Evolutionary conservation across 164 flowering plant species (phyloP), one percentile per base, ranked within the genome.

Genomic region (Chimonanthus praecox): DNA sequence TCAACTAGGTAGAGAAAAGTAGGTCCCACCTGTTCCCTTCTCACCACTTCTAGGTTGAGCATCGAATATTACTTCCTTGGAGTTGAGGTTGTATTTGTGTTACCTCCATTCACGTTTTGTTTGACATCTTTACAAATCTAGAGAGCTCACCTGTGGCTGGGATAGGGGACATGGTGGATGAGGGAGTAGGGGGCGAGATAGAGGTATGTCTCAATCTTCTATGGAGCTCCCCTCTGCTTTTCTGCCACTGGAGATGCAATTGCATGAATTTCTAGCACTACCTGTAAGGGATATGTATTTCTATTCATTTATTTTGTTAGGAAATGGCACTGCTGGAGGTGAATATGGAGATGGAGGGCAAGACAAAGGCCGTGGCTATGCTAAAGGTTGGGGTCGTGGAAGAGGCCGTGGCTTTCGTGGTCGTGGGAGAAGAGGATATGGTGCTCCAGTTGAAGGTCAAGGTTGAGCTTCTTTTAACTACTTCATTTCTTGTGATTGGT

Each of bases 311-410:
- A 64, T 60, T 74, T 47, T 80, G 68, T 62, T 81, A 88, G 97
- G 94, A 7, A 88, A 90, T 84, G 93, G 90, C 43, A 90, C 58
- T 79, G 72, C 79, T 71, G 5, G 84, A 65, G 78, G 70, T 72
- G 95, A 90, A 48, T 85, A 84, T 80, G 92, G 90, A 7, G 92
- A 92, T 82, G 97, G 97, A 61, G 95, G 88, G 62, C 89, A 83
- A 84, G 95, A 90, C n/a, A 82, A 80, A 67, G 78, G 81, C 62
- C 80, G 88, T 13, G 85, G 89, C 16, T 85, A 78, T 80, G 71
- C 94, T 62, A 83, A 85, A 6, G 88, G 89, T 45, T 84, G 86
- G 7, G 89, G 89, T 45, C 83, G 92, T 44, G 83, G 89, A 2
- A 81, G 94, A 83, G 91, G 90, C 15, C 88, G 92, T 76, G 80